Base-by-base conservation (phyloP, 192 early-diverging fungal species). In the Backusella macrospora region DNA sequence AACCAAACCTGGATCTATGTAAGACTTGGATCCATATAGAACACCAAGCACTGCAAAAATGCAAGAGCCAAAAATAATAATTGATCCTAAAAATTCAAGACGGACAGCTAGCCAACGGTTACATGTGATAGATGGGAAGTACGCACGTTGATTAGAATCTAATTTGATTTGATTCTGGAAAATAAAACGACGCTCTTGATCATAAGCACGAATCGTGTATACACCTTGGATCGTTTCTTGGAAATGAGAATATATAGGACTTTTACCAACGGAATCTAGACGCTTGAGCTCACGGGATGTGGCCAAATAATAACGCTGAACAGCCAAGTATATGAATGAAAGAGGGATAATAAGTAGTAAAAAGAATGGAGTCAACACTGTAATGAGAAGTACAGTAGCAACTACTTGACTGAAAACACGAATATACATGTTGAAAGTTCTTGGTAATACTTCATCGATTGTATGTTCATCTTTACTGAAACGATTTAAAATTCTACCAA, bases 381-480 rank as follows among this genome's bases (percentile, higher is more conserved):
- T 73, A 75, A 87, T 86, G 23, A 89, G 80, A 10, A 78, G 16
- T 18, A 86, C 45, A 9, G 84, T 86, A 6, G 84, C 74, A 1
- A 84, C 59, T 12, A 89, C 86, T 23, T 76, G 72, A 40, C 74
- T 67, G 1, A 77, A 69, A 13, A 73, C 75, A 37, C 76, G 74
- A 63, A 88, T 82, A 49, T 84, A 93, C 13, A 72, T 80, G 23
- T 78, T 68, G 55, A 91, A 85, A 16, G 81, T 81, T 40, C 86
- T 73, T 14, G 90, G 90, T 13, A 94, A 77, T 16, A 86, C 76
- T 74, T 94, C 92, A 69, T 95, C 95, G 9, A 95, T 81, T 21
- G 89, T 90, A 74, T 91, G 87, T 71, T 92, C 87, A 74, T 98
- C 96, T 72, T 94, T 95, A 55, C 92, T 92, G 76, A 98, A 96